Evolutionary conservation across 1,139 yeast species (phyloP).

Genomic region (Lodderomyces margitis): DNA sequence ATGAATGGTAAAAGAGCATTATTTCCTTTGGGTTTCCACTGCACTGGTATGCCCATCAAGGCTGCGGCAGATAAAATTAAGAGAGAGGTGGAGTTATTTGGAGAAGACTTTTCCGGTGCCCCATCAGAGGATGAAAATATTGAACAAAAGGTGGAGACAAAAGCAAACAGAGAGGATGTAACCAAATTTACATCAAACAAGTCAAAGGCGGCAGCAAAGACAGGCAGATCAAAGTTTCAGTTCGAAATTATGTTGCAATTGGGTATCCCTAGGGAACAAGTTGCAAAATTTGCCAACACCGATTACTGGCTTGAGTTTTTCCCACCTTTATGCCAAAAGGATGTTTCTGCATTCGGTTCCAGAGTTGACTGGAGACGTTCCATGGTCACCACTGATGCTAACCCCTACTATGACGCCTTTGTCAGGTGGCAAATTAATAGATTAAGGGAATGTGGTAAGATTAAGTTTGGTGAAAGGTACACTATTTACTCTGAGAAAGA

Average conservation of each 20-base stretch:
- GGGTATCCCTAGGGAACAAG: constrained; percentile 81
- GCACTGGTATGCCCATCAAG: constrained; percentile 99
- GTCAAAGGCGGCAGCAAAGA: constrained; percentile 89
- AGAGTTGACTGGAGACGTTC: constrained; percentile 99
- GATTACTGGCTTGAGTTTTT: constrained; percentile 84
- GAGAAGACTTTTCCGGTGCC: constrained; percentile 72
- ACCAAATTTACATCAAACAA: constrained; percentile 91
- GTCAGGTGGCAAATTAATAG: constrained; percentile 96
- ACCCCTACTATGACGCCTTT: constrained; percentile 93
- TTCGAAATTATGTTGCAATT: constrained; percentile 94
- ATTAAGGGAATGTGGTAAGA: constrained; percentile 81
- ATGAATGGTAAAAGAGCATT: constrained; percentile 91
- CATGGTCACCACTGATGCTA: constrained; percentile 89
- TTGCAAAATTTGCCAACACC: constrained; percentile 85
- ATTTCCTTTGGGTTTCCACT: constrained; percentile 97
- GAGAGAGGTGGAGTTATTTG: constrained; percentile 90
- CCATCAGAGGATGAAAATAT: constrained; percentile 57
- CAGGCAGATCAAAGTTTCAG: constrained; percentile 92
- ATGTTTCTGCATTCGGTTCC: constrained; percentile 83
- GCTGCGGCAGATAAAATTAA: constrained; percentile 95
- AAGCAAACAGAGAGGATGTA: constrained; percentile 62
- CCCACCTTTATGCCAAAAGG: constrained; percentile 85
- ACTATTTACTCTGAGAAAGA: constrained; percentile 97
- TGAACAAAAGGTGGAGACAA: constrained; percentile 23
- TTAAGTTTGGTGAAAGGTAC: constrained; percentile 97